Base-by-base conservation (phyloP, 768 basidiomycete genomes). In the Hygrocybe coccinea region DNA sequence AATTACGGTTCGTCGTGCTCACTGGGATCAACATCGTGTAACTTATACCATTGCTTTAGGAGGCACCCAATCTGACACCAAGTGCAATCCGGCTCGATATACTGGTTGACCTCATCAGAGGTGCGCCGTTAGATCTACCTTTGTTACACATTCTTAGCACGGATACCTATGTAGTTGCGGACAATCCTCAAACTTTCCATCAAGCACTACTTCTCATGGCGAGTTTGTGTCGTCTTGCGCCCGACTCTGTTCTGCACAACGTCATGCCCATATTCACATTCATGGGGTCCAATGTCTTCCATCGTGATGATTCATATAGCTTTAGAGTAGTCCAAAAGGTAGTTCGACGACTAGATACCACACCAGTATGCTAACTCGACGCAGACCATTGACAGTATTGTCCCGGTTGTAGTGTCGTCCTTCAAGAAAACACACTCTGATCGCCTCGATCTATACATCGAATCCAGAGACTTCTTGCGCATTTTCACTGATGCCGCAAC, bases 231-330 rank as follows among this genome's bases (percentile, higher is more conserved):
- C 81, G 85, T 15, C 75, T 97, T 35, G 85, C 87, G 0, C 94
- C 95, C 0, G 91, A 95, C 54, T 89, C 92, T 10, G 91, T 95
- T 29, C 76, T 98, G 11, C 91, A 90, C 65, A 93, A 95, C 62
- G 81, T 97, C 50, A 97, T 99, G 91, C 95, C 97, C 3, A 86
- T 99, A 44, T 98, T 99, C 76, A 97, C 95, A 0, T 98, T 97
- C 73, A 97, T 98, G 92, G 95, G 97, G 17, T 91, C 95, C n/a
- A 95, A 92, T 59, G 86, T 97, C 15, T 91, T 97, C 75, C 95
- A 97, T 65, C 82, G 94, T 46, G 97, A 99, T 61, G 97, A 99
- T 66, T 83, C 88, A 0, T 95, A 95, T 71, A 95, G 90, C 65
- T 95, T 97, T 76, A 84, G 85, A 36, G 94, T 98, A 8, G 91